Base-by-base conservation (phyloP, 805 yeast species). In the Yamadazyma ubonensis region DNA sequence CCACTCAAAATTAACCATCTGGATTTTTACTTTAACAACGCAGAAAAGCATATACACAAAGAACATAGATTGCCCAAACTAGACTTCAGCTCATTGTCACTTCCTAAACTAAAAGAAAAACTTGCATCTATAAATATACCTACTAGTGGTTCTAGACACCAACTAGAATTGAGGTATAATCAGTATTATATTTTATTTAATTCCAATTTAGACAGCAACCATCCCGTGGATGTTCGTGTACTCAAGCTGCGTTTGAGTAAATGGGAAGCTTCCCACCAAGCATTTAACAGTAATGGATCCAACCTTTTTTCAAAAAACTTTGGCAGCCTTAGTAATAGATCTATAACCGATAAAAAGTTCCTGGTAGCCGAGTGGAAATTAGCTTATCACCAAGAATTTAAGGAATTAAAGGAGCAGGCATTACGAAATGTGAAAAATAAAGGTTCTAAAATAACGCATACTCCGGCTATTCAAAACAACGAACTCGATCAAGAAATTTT, bases 121-220 rank as follows among this genome's bases (percentile, higher is more conserved):
- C 63, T 90, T 11, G 37, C 67, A 1, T 68, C 73, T 6, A 55
- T 77, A 16, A 76, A 77, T 10, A 58, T 90, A 5, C 75, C 89
- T 0, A 68, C 78, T 0, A 58, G 56, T 7, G 98, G 97, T 0
- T 60, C 82, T 1, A 68, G 86, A 44, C 62, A 61, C 11, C 81
- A 77, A 46, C 53, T 89, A 50, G 90, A 86, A 44, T 61, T 74
- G 14, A 63, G 98, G 29, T 85, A 85, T 54, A 81, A 78, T 45
- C 91, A 89, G 48, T 90, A 80, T 65, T 78, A 83, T 41, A 77
- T 81, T 22, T 54, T 88, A 8, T 84, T 82, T 79, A 90, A 90
- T 54, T 81, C 96, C 9, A 88, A 88, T 53, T 72, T 81, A 30
- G 96, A 88, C 54, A 75, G 89, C 5, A 64, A 75, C 25, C 70